phyloP scores from a whole-genome alignment of 305 asterid species.

The Ajuga reptans region DNA sequence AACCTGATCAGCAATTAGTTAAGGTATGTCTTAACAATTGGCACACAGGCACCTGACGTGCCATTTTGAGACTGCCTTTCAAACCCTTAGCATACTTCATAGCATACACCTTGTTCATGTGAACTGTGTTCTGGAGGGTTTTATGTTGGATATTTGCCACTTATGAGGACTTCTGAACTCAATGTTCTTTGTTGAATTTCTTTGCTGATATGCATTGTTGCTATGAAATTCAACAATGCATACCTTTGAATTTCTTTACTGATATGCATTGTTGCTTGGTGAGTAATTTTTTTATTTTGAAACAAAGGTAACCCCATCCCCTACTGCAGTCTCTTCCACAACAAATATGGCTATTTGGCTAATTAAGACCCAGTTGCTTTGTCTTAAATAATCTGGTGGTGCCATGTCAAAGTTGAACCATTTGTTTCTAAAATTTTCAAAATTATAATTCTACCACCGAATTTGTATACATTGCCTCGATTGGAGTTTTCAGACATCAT shows the following conservation, averaged over 20 bases:
- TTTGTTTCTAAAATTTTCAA: not conserved
- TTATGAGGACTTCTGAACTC: not conserved
- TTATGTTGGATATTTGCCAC: not conserved
- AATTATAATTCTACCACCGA: not conserved
- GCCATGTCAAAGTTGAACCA: not conserved
- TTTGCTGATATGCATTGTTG: not conserved
- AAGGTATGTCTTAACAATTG: constrained; percentile 47
- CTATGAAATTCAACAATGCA: too few species aligned
- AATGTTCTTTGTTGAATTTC: not conserved
- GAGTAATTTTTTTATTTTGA: not conserved
- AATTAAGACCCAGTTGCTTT: constrained; percentile 1
- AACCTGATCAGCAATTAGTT: constrained; percentile 93
- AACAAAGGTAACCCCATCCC: not conserved
- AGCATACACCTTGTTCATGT: not conserved
- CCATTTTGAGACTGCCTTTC: not conserved
- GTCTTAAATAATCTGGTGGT: not conserved
- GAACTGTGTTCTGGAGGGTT: not conserved
- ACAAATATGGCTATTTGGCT: not conserved
- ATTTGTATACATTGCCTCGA: not conserved
- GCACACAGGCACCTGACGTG: not conserved
- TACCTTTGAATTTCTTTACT: not conserved
- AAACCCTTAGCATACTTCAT: constrained; percentile 1
- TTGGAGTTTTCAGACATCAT: not conserved
- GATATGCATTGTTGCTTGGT: not conserved
- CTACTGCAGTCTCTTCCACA: not conserved